Conservation (phyloP, 169 alveolate species). For the Blepharisma undulans region DNA sequence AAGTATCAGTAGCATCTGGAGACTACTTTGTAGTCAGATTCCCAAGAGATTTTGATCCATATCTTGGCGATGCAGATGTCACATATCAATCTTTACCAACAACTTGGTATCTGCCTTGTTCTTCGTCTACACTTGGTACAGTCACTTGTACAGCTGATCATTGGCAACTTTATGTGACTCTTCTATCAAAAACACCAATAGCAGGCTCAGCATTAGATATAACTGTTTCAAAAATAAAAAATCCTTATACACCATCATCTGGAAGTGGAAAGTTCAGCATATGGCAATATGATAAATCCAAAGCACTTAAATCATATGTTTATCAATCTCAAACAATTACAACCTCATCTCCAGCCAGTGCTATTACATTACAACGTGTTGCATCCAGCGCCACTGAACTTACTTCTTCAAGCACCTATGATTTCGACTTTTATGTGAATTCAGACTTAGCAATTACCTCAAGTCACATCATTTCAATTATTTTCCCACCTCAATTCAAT, state of each 20-base stretch:
- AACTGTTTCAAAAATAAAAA: not conserved
- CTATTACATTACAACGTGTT: not conserved
- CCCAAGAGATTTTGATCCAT: slow-evolving; percentile 28
- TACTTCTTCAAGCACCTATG: not conserved
- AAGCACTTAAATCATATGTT: not conserved
- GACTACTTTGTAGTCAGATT: not conserved
- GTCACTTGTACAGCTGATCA: slow-evolving; percentile 14
- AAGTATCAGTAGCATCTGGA: not conserved
- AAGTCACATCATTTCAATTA: no score
- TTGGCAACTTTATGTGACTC: not conserved
- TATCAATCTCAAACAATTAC: not conserved
- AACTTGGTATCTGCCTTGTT: not conserved
- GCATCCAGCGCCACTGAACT: not conserved
- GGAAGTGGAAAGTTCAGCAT: not conserved
- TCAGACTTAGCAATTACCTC: not conserved
- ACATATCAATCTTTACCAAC: not conserved
- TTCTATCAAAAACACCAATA: not conserved
- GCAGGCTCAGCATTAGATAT: not conserved
- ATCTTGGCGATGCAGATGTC: not conserved
- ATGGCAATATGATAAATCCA: not conserved
- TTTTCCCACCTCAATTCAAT: not conserved
- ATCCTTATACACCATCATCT: not conserved
- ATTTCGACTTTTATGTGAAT: not conserved
- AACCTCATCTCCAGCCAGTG: not conserved
- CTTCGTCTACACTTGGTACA: not conserved